Percentiles rank a stretch among this genome's conserved stretches.
These are phyloP conservation scores for Saccharomycopsis synnaedendra DNA, from an alignment of 805 yeast species.

Conservation along the genomic window DNA sequence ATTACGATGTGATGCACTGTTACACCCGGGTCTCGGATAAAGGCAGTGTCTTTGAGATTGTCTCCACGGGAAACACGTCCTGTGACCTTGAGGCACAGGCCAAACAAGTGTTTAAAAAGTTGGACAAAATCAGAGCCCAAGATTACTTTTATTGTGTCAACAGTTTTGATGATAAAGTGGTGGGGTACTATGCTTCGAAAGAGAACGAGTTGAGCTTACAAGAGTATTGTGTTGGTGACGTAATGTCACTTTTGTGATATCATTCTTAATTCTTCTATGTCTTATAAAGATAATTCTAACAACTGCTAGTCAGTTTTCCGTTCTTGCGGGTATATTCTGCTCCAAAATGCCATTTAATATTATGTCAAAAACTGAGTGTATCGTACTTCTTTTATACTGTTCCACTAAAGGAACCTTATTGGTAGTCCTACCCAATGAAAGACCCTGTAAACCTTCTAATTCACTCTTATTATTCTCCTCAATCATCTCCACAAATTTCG, in stretches of 20 bases:
- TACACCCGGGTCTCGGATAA: constrained; percentile 12
- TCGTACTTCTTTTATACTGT: constrained; percentile 24
- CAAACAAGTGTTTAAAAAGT: constrained; percentile 12
- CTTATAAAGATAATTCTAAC: neutral
- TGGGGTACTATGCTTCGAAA: constrained; percentile 9
- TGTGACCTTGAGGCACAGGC: constrained; percentile 16
- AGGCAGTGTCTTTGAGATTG: constrained; percentile 7
- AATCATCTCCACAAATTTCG: constrained; percentile 78
- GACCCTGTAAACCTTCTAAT: neutral
- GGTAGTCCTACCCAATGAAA: neutral
- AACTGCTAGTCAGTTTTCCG: neutral
- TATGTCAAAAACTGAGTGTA: constrained; percentile 30
- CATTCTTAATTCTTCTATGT: neutral
- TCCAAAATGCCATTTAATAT: constrained; percentile 31
- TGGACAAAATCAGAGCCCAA: constrained; percentile 2
- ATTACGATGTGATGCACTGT: constrained; percentile 17
- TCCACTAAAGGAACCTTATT: constrained; percentile 22
- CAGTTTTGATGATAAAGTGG: constrained; percentile 11
- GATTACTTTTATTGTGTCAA: constrained; percentile 8
- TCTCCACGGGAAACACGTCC: constrained; percentile 13
- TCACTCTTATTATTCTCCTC: constrained; percentile 43
- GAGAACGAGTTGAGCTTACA: neutral
- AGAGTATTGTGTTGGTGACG: constrained; percentile 6
- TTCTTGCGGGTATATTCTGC: constrained; percentile 20
- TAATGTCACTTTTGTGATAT: neutral